Evolutionary conservation across 306 rosid species (phyloP).

Genomic region (Glycyrrhiza uralensis): DNA sequence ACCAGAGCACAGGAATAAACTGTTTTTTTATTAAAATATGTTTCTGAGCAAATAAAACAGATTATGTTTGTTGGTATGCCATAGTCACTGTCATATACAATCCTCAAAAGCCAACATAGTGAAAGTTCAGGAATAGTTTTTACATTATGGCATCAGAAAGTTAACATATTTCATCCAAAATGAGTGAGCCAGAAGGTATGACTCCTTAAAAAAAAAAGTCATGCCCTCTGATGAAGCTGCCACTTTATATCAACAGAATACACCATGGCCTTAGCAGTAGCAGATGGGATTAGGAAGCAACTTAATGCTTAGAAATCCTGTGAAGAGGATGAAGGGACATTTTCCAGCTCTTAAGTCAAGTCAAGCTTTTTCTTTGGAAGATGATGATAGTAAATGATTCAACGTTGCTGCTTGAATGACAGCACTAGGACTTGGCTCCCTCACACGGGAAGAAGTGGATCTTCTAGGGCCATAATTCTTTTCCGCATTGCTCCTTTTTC

Average conservation of each 20-base stretch:
- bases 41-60: constrained; percentile 9
- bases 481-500: constrained; percentile 45
- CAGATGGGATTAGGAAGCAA: neutral
- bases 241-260: constrained; percentile 28
- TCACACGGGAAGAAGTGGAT: constrained; percentile 45
- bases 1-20: neutral
- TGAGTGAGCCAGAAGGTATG: constrained; percentile 35
- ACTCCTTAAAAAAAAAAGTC: constrained; percentile 33
- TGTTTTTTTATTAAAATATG: neutral
- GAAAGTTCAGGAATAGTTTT: neutral
- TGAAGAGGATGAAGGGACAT: neutral
- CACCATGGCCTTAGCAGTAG: constrained; percentile 29
- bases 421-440: constrained; percentile 76
- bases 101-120: neutral
- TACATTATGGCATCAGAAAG: constrained; percentile 13
- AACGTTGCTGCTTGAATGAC: constrained; percentile 75
- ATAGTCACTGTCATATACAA: constrained; percentile 19
- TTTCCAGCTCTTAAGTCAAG: constrained; percentile 13
- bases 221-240: constrained; percentile 36
- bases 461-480: constrained; percentile 51
- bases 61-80: neutral
- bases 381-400: constrained; percentile 61
- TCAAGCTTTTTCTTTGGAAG: constrained; percentile 83
- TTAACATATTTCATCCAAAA: neutral
- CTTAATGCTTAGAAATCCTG: constrained; percentile 2